Base-by-base conservation (phyloP, 176 grass and related monocot species). In the Carex kokanica region DNA sequence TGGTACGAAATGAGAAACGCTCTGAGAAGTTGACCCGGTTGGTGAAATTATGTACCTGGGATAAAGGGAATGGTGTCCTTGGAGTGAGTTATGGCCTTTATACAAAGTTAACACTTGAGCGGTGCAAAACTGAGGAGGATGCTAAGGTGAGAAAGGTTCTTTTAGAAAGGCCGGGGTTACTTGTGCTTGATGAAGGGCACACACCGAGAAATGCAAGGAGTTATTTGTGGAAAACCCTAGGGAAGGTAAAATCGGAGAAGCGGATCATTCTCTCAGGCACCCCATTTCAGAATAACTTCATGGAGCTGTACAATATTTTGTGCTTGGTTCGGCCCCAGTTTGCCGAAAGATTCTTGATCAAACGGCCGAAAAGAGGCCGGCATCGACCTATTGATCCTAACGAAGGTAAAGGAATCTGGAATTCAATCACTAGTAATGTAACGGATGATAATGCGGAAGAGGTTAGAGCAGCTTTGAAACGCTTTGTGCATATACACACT, bases 241-340 rank as follows among this genome's bases (percentile, higher is more conserved):
- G 88, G 62, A 93, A 94, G 34, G 89, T 95, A 45, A 94, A 94
- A 85, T 88, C 92, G 2, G 90, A 93, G 63, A 91, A 88, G 74
- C 85, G 92, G 25, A 91, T 98, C 80, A 93, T 98, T 86, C 91
- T 98, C 83, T 98, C 95, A n/a, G 95, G 95, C 73, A 98, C 95
- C 68, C 90, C 90, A 54, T 95, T 98, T 74, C 95, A 98, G 81
- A 95, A 98, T 81, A 94, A 98, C 83, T 94, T 98, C 85, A 79
- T 85, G 62, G 95, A 98, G 90, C 89, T 94, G 51, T 98, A 93
- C 70, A 98, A 98, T 87, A 98, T 94, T 73, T 85, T 98, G 75
- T 93, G 89, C 83, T 80, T 98, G 56, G 95, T 94, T 63, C 87
- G 92, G 56, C 95, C 92, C 14, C 89, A 90, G 63, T 98, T 98